Percentiles rank a stretch among this genome's conserved stretches.
Evolutionary conservation across 768 basidiomycete genomes (phyloP).

Genomic region (Boletus speciosus): DNA sequence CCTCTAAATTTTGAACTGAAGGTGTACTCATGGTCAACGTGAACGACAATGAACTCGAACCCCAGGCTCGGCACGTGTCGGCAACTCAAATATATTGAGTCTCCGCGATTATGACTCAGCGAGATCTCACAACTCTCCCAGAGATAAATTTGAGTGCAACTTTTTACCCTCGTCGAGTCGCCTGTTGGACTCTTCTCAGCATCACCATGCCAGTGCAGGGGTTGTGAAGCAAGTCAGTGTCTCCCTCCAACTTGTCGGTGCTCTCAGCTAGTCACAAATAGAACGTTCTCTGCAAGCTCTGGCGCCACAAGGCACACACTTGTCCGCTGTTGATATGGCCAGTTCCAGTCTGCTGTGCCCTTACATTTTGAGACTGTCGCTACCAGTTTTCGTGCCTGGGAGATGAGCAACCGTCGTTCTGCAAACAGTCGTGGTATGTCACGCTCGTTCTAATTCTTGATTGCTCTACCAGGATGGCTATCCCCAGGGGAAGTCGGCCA

Average conservation of each 20-base stretch:
- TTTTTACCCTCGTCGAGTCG: not conserved
- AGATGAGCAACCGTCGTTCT: not conserved
- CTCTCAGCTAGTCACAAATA: not conserved
- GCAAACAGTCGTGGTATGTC: not conserved
- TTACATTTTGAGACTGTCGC: not conserved
- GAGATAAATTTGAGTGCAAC: not conserved
- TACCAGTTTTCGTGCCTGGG: not conserved
- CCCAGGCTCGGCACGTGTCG: conserved; percentile 7
- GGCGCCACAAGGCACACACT: conserved; percentile 2
- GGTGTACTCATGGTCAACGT: conserved; percentile 28
- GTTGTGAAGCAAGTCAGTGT: not conserved
- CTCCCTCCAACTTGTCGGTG: not conserved
- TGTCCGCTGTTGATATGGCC: not conserved
- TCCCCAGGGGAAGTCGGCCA: not conserved
- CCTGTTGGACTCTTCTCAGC: not conserved
- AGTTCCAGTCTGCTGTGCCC: not conserved
- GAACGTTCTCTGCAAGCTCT: not conserved
- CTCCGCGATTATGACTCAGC: conserved; percentile 25
- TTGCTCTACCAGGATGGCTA: not conserved
- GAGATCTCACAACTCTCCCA: not conserved
- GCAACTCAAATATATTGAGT: conserved; percentile 14
- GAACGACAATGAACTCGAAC: not conserved
- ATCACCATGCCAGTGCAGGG: conserved; percentile 6
- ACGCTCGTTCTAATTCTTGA: not conserved
- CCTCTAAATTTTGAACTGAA: conserved; percentile 41